Base-by-base conservation (phyloP, 1,284 basidiomycete genomes). In the Trichosporon sp. region DNA sequence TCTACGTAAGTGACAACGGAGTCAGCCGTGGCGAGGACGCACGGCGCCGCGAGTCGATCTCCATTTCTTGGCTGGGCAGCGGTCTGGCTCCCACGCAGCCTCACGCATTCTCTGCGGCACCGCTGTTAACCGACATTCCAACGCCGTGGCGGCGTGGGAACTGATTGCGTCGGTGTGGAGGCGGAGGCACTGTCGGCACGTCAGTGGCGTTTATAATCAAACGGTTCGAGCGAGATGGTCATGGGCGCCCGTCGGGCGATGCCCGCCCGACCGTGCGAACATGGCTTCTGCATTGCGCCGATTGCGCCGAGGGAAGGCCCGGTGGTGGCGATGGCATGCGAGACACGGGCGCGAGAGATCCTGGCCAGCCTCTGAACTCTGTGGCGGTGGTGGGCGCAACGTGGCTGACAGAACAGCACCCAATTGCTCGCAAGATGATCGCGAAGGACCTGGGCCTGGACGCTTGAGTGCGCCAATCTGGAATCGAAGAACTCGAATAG, bases 381-480 rank as follows among this genome's bases (percentile, higher is more conserved):
- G 35, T 54, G 35, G 66, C 35, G 46, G 26, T 11, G 37, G 31
- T 32, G 69, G 26, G 5, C 38, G 46, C 12, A 10, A n/a, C 6
- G 65, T 46, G 59, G 35, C 64, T 56, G 63, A 66, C 35, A 43
- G 14, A 19, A 8, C 67, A 75, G 81, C 83, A 85, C 74, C 84
- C 84, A 3, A 85, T 85, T 63, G 83, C 84, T 2, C 76, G 83
- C 61, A 82, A 82, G 75, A 84, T 84, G 83, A 83, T 85, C 66
- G 81, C 80, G 3, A 81, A 79, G 75, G 83, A 82, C 70, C 72
- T 83, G 2, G 81, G 79, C 14, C 74, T 83, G 10, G 76, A 77
- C 19, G 61, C 70, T 4, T 74, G 48, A 63, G 59, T 16, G 32
- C 31, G 51, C 51, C 51, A 19, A 19, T 54, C 21, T 54, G 51